A percentile compares a stretch with the other conserved stretches of the same genome.
Evolutionary conservation across 148 eudicot species (phyloP).

Genomic region (Tetragonia tetragonoides): DNA sequence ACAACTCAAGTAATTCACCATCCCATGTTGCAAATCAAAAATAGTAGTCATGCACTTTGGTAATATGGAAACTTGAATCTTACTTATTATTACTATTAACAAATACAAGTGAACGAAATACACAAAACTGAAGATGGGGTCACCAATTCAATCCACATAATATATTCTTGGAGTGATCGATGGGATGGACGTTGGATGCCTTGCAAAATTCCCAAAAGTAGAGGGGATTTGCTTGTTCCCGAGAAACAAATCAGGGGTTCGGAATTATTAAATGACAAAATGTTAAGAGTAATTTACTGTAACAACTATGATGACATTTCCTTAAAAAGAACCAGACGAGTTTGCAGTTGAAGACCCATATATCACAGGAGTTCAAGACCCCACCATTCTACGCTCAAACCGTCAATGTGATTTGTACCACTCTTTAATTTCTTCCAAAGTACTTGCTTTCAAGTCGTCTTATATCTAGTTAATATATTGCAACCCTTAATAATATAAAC

Average conservation of each 20-base stretch:
- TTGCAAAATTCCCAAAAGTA: neutral
- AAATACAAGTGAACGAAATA: too few species aligned
- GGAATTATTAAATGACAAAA: constrained; percentile 12
- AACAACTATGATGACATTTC: constrained; percentile 19
- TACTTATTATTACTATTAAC: too few species aligned
- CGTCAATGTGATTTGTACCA: neutral
- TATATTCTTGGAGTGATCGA: too few species aligned
- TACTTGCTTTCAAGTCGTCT: constrained; percentile 6
- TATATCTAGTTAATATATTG: neutral
- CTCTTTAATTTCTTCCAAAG: neutral
- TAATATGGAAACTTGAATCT: too few species aligned
- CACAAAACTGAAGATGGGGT: too few species aligned
- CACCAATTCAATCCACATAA: too few species aligned
- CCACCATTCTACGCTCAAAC: constrained; percentile 19
- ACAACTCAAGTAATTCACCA: too few species aligned
- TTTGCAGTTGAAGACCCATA: neutral
- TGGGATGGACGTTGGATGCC: neutral
- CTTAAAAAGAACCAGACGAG: constrained; percentile 11
- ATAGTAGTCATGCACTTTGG: too few species aligned
- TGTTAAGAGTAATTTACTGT: neutral
- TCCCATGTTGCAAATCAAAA: too few species aligned
- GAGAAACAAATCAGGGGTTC: neutral
- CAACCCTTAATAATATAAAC: too few species aligned
- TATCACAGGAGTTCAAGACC: neutral
- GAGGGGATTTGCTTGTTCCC: neutral